phyloP scores from a whole-genome alignment of 2,329 filamentous ascomycete species.

The Hymenoscyphus fraxineus region DNA sequence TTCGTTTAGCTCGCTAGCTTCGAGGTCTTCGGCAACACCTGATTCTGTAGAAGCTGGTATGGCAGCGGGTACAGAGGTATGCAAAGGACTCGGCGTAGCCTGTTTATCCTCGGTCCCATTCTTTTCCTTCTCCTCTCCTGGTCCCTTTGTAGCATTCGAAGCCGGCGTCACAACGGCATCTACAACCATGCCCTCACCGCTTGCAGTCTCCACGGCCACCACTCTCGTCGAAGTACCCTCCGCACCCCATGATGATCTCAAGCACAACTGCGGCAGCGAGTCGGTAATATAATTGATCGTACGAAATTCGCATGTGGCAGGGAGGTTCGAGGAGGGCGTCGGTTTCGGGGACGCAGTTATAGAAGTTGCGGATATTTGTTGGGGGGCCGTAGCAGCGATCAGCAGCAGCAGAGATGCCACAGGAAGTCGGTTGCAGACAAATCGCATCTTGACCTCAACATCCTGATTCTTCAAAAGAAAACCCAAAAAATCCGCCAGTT shows the following conservation, averaged over 20 bases:
- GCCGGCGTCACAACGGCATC: background rate
- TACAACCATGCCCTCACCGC: background rate
- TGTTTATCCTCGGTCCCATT: background rate
- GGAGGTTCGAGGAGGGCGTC: conserved; percentile 15
- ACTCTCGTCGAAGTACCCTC: conserved; percentile 18
- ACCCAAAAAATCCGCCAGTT: background rate
- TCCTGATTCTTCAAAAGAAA: conserved; percentile 9
- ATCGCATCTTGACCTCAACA: conserved; percentile 24
- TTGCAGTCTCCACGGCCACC: background rate
- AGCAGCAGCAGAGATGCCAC: conserved; percentile 23
- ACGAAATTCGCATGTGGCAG: conserved; percentile 33
- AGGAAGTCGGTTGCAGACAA: conserved; percentile 20
- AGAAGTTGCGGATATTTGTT: conserved; percentile 17
- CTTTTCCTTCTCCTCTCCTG: background rate
- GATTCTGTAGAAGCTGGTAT: conserved; percentile 12
- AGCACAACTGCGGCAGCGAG: conserved; percentile 33
- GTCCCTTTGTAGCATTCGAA: background rate
- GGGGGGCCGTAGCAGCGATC: conserved; percentile 17
- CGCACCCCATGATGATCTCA: conserved; percentile 31
- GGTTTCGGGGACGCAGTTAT: conserved; percentile 22
- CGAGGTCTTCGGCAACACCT: conserved; percentile 18
- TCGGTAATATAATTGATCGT: conserved; percentile 38
- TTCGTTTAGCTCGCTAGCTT: conserved; percentile 42
- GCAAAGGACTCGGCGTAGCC: conserved; percentile 6
- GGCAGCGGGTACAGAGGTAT: conserved; percentile 8